These are phyloP conservation scores for Iberis amara DNA, from an alignment of 441 rosid genomes.

Conservation along the genomic window DNA sequence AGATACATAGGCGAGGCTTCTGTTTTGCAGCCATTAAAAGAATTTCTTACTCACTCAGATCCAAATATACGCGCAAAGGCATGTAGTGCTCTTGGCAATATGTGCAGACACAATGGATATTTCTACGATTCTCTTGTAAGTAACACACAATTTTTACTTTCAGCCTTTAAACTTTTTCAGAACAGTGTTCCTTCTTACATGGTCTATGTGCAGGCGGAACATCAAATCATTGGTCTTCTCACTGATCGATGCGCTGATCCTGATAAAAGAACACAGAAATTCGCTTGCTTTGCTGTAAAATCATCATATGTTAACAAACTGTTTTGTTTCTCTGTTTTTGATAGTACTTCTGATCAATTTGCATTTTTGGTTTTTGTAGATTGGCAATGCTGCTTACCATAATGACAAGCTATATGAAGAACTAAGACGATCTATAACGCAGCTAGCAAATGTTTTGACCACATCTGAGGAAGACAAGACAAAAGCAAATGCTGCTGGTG, in stretches of 20 bases:
- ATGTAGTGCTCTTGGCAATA: slow-evolving; percentile 94
- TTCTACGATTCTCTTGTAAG: slow-evolving; percentile 75
- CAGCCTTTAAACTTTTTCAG: neutral
- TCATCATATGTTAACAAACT: slow-evolving; percentile 1
- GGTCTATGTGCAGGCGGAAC: slow-evolving; percentile 49
- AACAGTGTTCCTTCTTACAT: slow-evolving; percentile 30
- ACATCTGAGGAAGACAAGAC: slow-evolving; percentile 93
- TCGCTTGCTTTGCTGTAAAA: slow-evolving; percentile 95
- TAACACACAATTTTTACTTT: slow-evolving; percentile 9
- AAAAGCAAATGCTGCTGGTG: slow-evolving; percentile 97
- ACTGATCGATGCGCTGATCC: slow-evolving; percentile 94
- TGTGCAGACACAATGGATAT: slow-evolving; percentile 91
- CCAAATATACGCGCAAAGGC: slow-evolving; percentile 90
- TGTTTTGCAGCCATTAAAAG: slow-evolving; percentile 58
- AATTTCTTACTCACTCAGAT: slow-evolving; percentile 70
- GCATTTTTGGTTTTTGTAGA: slow-evolving; percentile 39
- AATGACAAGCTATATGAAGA: slow-evolving; percentile 78
- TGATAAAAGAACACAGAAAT: slow-evolving; percentile 89
- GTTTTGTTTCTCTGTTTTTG: too few species aligned
- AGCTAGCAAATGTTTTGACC: slow-evolving; percentile 64
- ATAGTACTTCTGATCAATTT: too few species aligned
- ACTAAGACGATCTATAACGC: slow-evolving; percentile 83
- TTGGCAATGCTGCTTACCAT: slow-evolving; percentile 96
- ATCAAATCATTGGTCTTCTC: slow-evolving; percentile 61
- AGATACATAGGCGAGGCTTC: slow-evolving; percentile 75